Evolutionary conservation across 2,329 filamentous ascomycete species (phyloP).

Genomic region (Cladosporium sp.): DNA sequence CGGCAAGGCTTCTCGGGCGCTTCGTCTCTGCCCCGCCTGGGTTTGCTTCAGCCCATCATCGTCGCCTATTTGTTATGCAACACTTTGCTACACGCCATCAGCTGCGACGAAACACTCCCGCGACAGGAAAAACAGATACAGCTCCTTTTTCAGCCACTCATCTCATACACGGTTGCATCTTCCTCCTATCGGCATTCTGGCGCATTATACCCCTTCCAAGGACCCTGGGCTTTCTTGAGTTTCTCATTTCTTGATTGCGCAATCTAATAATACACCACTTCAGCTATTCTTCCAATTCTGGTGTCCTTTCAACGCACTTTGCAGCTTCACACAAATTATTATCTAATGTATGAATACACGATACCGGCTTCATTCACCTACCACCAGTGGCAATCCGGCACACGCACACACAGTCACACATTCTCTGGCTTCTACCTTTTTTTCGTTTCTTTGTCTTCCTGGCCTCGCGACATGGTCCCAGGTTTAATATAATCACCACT

Average conservation of each 20-base stretch:
- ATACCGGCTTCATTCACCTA: background rate
- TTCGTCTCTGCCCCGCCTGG: background rate
- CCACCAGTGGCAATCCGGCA: conserved; percentile 19
- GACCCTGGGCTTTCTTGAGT: too few relatives aligned
- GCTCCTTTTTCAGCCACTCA: background rate
- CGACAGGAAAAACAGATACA: background rate
- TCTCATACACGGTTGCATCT: background rate
- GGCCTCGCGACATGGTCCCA: background rate
- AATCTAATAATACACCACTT: background rate
- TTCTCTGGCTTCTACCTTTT: conserved; percentile 13
- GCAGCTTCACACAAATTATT: background rate
- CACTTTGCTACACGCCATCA: background rate
- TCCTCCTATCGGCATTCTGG: conserved; percentile 4
- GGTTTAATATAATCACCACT: too few relatives aligned
- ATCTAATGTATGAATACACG: conserved; percentile 12
- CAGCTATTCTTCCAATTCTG: background rate
- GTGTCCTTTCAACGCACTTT: background rate
- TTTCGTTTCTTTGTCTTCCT: background rate
- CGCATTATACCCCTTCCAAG: conserved; percentile 10
- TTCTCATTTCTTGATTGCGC: too few relatives aligned
- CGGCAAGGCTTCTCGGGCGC: conserved; percentile 5
- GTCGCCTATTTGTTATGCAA: too few relatives aligned
- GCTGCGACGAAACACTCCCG: background rate
- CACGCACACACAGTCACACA: conserved; percentile 21
- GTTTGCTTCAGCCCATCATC: too few relatives aligned